phyloP scores from a whole-genome alignment of 2,329 filamentous ascomycete species.

The Pyrenophora graminea region DNA sequence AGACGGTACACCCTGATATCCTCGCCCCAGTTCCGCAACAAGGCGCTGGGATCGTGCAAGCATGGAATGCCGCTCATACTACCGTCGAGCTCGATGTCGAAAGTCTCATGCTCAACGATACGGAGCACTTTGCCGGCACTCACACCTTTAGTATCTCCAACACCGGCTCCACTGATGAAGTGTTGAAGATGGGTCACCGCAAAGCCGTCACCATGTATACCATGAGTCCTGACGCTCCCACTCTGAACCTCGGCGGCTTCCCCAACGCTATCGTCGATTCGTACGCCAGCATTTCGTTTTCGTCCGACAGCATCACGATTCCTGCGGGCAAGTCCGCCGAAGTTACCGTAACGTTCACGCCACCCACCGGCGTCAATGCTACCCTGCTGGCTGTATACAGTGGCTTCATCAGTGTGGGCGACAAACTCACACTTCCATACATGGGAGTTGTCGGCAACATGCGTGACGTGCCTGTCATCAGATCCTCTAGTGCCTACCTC shows the following conservation, averaged over 20 bases:
- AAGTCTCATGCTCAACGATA: conserved; percentile 27
- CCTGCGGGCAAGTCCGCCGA: conserved; percentile 10
- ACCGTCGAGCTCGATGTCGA: conserved; percentile 16
- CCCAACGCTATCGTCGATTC: conserved; percentile 11
- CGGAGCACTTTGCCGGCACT: conserved; percentile 27
- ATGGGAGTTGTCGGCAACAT: conserved; percentile 26
- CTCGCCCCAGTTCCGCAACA: conserved; percentile 30
- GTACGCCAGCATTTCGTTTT: conserved; percentile 17
- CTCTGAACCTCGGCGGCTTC: conserved; percentile 4
- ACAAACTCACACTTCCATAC: conserved; percentile 23
- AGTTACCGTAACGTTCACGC: neutral
- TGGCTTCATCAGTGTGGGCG: conserved; percentile 22
- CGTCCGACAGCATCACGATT: conserved; percentile 23
- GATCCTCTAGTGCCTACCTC: conserved; percentile 9
- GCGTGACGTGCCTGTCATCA: conserved; percentile 12
- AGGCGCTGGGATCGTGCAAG: conserved; percentile 27
- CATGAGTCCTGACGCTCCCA: conserved; percentile 3
- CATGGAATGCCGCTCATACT: conserved; percentile 21
- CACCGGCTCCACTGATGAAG: conserved; percentile 1
- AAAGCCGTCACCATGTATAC: conserved; percentile 26
- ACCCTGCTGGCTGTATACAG: conserved; percentile 28
- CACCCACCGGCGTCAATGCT: conserved; percentile 8
- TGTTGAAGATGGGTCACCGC: conserved; percentile 8
- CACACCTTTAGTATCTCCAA: conserved; percentile 29
- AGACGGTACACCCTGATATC: conserved; percentile 2